Evolutionary conservation across 768 basidiomycete species (phyloP).

Genomic region (Termitomyces eurrhizus): DNA sequence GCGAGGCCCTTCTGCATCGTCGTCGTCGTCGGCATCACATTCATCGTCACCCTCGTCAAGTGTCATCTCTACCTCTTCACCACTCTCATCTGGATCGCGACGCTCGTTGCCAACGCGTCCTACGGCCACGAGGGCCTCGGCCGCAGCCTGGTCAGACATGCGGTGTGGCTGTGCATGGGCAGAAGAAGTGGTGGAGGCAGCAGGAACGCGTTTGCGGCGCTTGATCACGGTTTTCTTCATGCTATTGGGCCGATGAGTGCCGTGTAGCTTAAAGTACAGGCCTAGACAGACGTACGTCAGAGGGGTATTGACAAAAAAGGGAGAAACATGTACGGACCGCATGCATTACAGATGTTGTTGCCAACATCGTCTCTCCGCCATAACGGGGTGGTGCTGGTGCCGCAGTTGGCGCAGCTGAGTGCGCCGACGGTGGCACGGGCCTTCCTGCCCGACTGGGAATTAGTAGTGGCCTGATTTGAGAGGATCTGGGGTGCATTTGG

Average conservation of each 20-base stretch:
- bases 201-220: conserved; percentile 94
- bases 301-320: conserved; percentile 10
- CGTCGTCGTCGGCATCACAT: conserved; percentile 36
- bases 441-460: conserved; percentile 23
- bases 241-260: conserved; percentile 92
- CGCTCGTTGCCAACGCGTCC: conserved; percentile 46
- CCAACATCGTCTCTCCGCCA: conserved; percentile 90
- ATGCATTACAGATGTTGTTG: conserved; percentile 93
- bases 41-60: conserved; percentile 36
- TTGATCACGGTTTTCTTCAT: conserved; percentile 99
- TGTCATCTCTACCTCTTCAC: conserved; percentile 36
- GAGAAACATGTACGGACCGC: conserved; percentile 61
- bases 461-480: conserved; percentile 12
- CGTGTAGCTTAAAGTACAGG: conserved; percentile 97
- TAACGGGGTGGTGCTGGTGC: conserved; percentile 83
- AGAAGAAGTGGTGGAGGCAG: conserved; percentile 54
- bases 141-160: conserved; percentile 83
- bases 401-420: conserved; percentile 83
- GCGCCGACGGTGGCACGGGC: conserved; percentile 56
- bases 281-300: conserved; percentile 43
- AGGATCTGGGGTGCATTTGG: conserved; percentile 14
- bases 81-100: conserved; percentile 32
- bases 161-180: conserved; percentile 21
- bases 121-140: conserved; percentile 84
- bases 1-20: conserved; percentile 41